Conservation (phyloP, 768 basidiomycete species). For the Xerocomellus intermedius region DNA sequence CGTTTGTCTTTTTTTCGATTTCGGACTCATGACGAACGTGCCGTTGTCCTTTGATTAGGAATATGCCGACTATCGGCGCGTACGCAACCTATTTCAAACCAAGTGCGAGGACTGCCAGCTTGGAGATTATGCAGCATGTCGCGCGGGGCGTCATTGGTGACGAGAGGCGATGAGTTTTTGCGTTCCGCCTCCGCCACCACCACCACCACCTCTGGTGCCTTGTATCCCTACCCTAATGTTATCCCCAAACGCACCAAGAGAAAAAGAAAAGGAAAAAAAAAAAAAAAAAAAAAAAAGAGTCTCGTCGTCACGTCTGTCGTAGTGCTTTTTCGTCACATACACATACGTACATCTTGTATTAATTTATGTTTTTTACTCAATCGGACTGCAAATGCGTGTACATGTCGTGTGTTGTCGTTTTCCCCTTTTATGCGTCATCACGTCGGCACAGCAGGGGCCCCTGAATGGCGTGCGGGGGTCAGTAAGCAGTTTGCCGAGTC, state of each 20-base stretch:
- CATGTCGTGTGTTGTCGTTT: not conserved
- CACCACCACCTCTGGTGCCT: conserved; percentile 3
- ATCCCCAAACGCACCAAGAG: not conserved
- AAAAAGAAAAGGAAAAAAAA: not conserved
- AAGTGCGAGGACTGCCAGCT: conserved; percentile 56
- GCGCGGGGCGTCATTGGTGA: conserved; percentile 25
- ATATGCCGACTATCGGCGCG: conserved; percentile 48
- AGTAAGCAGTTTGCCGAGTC: too few relatives aligned
- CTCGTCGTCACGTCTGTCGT: not conserved
- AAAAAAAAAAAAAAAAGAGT: not conserved
- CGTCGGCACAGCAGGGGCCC: not conserved
- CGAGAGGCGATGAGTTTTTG: not conserved
- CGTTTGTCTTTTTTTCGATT: not conserved
- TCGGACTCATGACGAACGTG: not conserved
- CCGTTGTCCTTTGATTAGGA: conserved; percentile 24
- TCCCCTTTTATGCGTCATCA: not conserved
- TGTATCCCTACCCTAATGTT: not conserved
- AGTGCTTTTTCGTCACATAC: not conserved
- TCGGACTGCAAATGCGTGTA: not conserved
- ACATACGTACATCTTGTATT: not conserved
- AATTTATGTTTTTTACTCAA: conserved; percentile 3
- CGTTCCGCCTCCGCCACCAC: not conserved
- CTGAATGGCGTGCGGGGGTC: too few relatives aligned
- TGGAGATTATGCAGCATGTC: conserved; percentile 32
- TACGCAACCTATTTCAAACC: conserved; percentile 65